Base-by-base conservation (phyloP, 179 eudicot species). In the Actinidia arguta region DNA sequence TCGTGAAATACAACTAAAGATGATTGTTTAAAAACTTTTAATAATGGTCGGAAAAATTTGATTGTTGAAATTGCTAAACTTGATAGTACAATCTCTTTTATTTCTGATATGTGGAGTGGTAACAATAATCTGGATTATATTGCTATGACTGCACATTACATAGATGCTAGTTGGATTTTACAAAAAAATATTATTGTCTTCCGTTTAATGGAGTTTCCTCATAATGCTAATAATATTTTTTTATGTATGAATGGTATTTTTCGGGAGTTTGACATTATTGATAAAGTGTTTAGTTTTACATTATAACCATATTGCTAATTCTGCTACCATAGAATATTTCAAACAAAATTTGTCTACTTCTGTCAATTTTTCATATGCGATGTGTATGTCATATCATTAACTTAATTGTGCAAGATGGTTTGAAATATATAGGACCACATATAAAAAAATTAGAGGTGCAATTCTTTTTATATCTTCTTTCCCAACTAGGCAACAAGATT, bases 31-130 rank as follows among this genome's bases (percentile, higher is more conserved):
- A 20, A 1, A 0, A 25, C 0, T 0, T 61, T 61, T 61, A n/a
- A 1, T 31, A 2, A 31, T 31, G 0, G 8, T 1, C n/a, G 0
- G 6, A 61, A n/a, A 7, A 3, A 11, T 2, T 0, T n/a, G n/a
- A 61, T 61, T 6, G 3, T 0, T 22, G 66, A 61, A 61, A 22
- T 61, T 4, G 66, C 10, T 6, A 0, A 5, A 22, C 11, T 7
- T n/a, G 66, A 5, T 56, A 56, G 6, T 56, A 56, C 62, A 13
- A 6, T 56, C n/a, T 56, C 62, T 56, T 56, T 56, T 56, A 56
- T n/a, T 16, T 56, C 4, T 17, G 3, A 56, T 56, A 13, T 56
- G 62, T 14, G 62, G 62, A 56, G 22, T 56, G 62, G 62, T 56
- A 16, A 6, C 1, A 56, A 56, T 56, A 56, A 56, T 17, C 22